Base-by-base conservation (phyloP, 148 eudicot genomes). In the Camellia japonica region DNA sequence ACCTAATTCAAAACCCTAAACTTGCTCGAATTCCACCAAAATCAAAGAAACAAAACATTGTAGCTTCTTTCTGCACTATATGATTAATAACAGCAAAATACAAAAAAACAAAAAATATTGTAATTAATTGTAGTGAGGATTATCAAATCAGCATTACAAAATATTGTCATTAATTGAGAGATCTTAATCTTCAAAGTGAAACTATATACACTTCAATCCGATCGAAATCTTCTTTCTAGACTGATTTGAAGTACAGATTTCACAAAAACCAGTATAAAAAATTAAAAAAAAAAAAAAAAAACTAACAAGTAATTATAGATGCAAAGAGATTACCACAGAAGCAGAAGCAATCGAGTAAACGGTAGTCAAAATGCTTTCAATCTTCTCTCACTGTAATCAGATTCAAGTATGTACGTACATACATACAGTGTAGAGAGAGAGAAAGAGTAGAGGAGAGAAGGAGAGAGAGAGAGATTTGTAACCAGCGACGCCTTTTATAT, bases 321-420 rank as follows among this genome's bases (percentile, higher is more conserved):
- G 11, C 6, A 77, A 23, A 64, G 46, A 64, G 59, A 47, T 63
- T 77, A 77, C 79, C 79, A 77, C 70, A 63, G 79, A 58, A 0
- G 20, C 7, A 1, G 66, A 58, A 59, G 14, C 49, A 71, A 77
- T 20, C 60, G 42, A 54, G 69, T 63, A 67, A 64, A 14, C 13
- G 46, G 42, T 51, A 51, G 56, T 63, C 59, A 64, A 64, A 77
- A 77, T 64, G 79, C 7, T 77, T 18, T 4, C 43, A 47, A 65
- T 76, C 69, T 10, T 77, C 71, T 20, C n/a, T 38, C 43, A 64
- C 14, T 23, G 11, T 11, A 43, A 16, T 38, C 46, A 59, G 60
- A 47, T 11, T 30, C 16, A 41, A 23, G 7, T 30, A 30, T 30
- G 38, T 30, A 30, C 38, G 38, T 30, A 30, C 38, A 18, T 9